Evolutionary conservation across 2,329 filamentous ascomycete genomes (phyloP), one percentile per base, ranked within the genome.

Genomic region (Xylariaceae sp.): DNA sequence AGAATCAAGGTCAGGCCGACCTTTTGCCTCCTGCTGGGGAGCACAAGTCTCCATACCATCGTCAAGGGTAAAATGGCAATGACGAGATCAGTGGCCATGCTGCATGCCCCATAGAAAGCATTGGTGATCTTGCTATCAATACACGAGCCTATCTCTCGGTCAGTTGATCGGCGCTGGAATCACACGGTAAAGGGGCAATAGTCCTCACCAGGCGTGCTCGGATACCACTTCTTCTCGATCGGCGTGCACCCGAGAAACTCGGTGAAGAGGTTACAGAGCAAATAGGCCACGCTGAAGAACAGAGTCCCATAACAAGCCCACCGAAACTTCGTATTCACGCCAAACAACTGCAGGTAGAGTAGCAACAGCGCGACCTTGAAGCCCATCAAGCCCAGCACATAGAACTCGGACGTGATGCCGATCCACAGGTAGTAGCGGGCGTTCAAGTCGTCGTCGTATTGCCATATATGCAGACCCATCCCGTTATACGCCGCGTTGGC

Each of bases 241-340:
- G 52, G 52, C n/a, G 47, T 41, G 42, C 52, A 54, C 4, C 52
- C 52, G 32, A 54, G 34, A 39, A 54, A 54, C 34, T 54, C 50
- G 34, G 50, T 54, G 16, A 48, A 81, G 11, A 73, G 85, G 54
- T 61, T 76, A 38, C 76, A 83, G 37, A 72, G 85, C 9, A 83
- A 76, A 0, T 63, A 78, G 47, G 73, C 79, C 26, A 77, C 77
- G 55, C 60, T 68, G 13, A 51, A 52, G 43, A 54, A 49, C n/a
- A 54, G 19, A n/a, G 45, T 47, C 9, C 29, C 28, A 38, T 51
- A 52, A 31, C 50, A 54, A n/a, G 44, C 28, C 44, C 41, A 46
- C 31, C 48, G 40, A 38, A 54, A 54, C 24, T 24, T 36, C 3
- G 19, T 15, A 36, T 51, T 50, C 8, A 51, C 47, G 37, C 50